Evolutionary conservation across 306 rosid genomes (phyloP), one percentile per base, ranked within the genome.

Genomic region (Sphenostylis stenocarpa): DNA sequence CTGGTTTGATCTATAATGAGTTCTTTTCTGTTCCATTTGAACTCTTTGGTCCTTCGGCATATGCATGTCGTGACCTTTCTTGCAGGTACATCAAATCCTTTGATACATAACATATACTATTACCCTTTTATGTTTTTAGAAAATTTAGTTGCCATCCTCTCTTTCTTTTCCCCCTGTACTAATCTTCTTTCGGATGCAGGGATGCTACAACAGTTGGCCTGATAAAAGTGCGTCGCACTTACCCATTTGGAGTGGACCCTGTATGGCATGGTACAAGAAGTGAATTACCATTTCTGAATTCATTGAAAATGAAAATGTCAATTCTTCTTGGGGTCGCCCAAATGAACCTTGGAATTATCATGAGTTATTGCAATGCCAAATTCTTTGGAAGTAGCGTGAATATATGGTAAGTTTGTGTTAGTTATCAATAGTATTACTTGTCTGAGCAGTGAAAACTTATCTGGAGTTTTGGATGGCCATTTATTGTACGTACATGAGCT

Each of bases 231-330:
- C 87, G 89, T 13, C 85, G 70, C 52, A 84, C 98, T 10, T 95
- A 95, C 83, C 98, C 97, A 49, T 95, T 95, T 84, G 98, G 98
- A 44, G 87, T 95, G 80, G 98, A 92, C 77, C 98, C 98, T 76
- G 96, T 83, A 68, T 94, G 98, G 97, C 97, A 94, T 78, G 98
- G 98, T 23, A 4, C 87, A 56, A 90, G 97, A 63, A 92, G 90
- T 79, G 98, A 94, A 88, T 87, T 94, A 43, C 98, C 98, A 67
- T 94, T 94, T 80, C 90, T 94, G 2, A 92, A 94, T 89, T 94
- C 98, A 10, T 77, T 94, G 93, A 92, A 94, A 83, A 94, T 94
- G 98, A 94, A 94, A 74, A 86, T 94, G 98, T 92, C 98, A 67
- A 94, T 94, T 87, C 93, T 94, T 81, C 28, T 92, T 53, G 98